Percentiles rank a stretch among this genome's conserved stretches.
phyloP scores from a whole-genome alignment of 768 basidiomycete genomes.

The Lactarius trivialis region DNA sequence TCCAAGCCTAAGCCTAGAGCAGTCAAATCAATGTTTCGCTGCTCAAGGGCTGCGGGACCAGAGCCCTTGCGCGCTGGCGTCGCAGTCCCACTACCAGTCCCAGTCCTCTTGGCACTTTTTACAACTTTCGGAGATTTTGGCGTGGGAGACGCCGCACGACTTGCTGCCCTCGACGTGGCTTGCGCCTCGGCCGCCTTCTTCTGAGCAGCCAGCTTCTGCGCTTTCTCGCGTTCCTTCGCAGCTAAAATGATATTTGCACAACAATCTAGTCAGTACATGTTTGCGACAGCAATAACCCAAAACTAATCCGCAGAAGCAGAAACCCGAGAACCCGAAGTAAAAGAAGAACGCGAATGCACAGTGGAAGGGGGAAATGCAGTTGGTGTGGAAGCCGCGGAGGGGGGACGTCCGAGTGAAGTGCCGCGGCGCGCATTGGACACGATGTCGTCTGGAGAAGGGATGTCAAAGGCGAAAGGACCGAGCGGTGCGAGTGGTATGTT shows the following conservation, averaged over 20 bases:
- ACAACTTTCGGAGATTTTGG: conserved; percentile 12
- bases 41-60: conserved; percentile 41
- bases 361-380: conserved; percentile 26
- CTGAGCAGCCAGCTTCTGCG: conserved; percentile 45
- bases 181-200: conserved; percentile 36
- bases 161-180: conserved; percentile 15
- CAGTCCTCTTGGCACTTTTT: conserved; percentile 39
- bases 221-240: conserved; percentile 75
- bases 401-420: conserved; percentile 44
- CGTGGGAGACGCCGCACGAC: conserved; percentile 20
- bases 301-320: conserved; percentile 28
- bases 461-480: conserved; percentile 58
- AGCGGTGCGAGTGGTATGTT: conserved; percentile 11
- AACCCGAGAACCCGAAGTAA: conserved; percentile 33
- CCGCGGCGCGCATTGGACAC: conserved; percentile 76
- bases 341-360: conserved; percentile 19
- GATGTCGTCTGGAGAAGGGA: conserved; percentile 88
- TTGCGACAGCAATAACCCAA: conserved; percentile 16
- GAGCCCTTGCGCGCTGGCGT: conserved; percentile 32
- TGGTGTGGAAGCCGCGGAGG: conserved; percentile 22
- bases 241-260: conserved; percentile 41
- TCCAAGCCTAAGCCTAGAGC: conserved; percentile 58
- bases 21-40: conserved; percentile 63
- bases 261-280: conserved; percentile 31
- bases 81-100: conserved; percentile 23